Percentiles rank a stretch among this genome's conserved stretches.
phyloP scores from a whole-genome alignment of 2,329 filamentous ascomycete genomes.

The Alternaria longipes region DNA sequence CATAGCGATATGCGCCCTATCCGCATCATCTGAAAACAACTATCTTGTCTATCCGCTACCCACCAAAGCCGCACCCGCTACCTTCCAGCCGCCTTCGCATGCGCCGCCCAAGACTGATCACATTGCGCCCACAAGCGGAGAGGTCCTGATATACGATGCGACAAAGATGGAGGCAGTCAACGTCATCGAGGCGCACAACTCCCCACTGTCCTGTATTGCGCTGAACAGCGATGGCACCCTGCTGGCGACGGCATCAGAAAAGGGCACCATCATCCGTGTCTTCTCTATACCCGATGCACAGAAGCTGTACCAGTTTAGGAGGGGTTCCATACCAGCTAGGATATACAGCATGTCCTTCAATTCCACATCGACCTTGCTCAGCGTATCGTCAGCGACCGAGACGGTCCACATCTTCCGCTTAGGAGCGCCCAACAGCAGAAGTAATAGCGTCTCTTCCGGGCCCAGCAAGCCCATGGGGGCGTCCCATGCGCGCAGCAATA shows the following conservation, averaged over 20 bases:
- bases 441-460: constrained; percentile 46
- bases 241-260: constrained; percentile 94
- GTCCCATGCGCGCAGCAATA: constrained; percentile 55
- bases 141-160: constrained; percentile 92
- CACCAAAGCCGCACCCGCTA: constrained; percentile 64
- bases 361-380: constrained; percentile 88
- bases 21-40: constrained; percentile 93
- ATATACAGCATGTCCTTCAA: constrained; percentile 99
- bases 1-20: constrained; percentile 85
- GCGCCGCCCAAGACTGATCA: constrained; percentile 81
- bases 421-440: constrained; percentile 44
- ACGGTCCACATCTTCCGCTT: constrained; percentile 97
- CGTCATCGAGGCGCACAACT: constrained; percentile 92
- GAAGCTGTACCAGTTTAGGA: constrained; percentile 94
- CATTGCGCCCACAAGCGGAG: constrained; percentile 84
- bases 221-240: constrained; percentile 92
- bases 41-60: constrained; percentile 94
- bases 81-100: constrained; percentile 74
- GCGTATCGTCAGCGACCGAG: constrained; percentile 94
- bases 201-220: constrained; percentile 87
- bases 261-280: constrained; percentile 95
- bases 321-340: constrained; percentile 92
- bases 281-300: constrained; percentile 91
- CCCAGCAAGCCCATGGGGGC: constrained; percentile 31
- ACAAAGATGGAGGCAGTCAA: constrained; percentile 90